A percentile compares a stretch with the other conserved stretches of the same genome.
Conservation (phyloP, 805 yeast genomes). For the Saccharomycopsis lassenensis region DNA sequence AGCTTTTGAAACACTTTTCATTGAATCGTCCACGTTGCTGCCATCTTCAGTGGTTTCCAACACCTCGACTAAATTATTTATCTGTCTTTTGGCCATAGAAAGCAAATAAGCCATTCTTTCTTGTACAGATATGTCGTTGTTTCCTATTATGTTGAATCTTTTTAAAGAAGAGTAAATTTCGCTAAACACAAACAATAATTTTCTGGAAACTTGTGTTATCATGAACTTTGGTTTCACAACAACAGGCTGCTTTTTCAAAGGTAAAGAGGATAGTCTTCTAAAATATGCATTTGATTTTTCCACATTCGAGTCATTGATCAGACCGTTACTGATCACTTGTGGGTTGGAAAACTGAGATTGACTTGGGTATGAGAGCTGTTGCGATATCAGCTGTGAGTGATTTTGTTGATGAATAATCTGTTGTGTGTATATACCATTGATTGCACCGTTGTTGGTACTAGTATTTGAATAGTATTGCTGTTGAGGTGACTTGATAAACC, state of each 20-base stretch:
- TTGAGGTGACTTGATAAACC: conserved; percentile 5
- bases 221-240: conserved; percentile 10
- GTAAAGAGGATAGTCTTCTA: conserved; percentile 34
- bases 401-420: not conserved
- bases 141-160: conserved; percentile 25
- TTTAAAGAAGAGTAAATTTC: conserved; percentile 35
- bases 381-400: not conserved
- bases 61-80: conserved; percentile 33
- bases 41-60: conserved; percentile 24
- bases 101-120: conserved; percentile 18
- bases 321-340: not conserved
- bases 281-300: conserved; percentile 38
- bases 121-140: conserved; percentile 8
- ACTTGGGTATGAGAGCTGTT: not conserved
- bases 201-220: conserved; percentile 30
- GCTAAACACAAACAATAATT: conserved; percentile 34
- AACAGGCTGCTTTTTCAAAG: conserved; percentile 22
- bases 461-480: conserved; percentile 1
- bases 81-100: conserved; percentile 30
- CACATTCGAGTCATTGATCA: no score
- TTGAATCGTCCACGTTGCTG: not conserved
- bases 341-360: not conserved
- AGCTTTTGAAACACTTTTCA: conserved; percentile 2
- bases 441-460: not conserved
- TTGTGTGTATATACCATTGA: no score